Evolutionary conservation across 116 monocot genomes (phyloP), one percentile per base, ranked within the genome.

Genomic region (Cymodocea nodosa): DNA sequence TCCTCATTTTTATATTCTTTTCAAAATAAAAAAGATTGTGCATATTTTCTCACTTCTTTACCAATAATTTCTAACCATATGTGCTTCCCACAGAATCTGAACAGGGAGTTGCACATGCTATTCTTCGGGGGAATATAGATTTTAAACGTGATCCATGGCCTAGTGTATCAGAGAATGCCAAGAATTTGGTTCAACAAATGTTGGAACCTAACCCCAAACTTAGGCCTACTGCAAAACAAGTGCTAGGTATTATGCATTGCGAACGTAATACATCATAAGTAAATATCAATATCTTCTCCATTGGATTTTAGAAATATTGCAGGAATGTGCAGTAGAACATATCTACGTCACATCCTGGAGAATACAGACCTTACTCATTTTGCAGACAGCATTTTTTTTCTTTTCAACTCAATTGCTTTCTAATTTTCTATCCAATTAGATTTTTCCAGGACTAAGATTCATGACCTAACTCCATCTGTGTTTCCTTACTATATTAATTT

Each of bases 91-190:
- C 71, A 90, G 90, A 90, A 79, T 81, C 81, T 24, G 91, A 91
- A 67, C 74, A 84, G 52, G 91, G 87, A 16, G 82, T 91, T 66
- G 90, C 90, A 40, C 81, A 69, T 35, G 81, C 83, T 1, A 90
- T 90, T 59, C 77, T 90, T 34, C 72, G 79, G 15, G 86, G 84
- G 24, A 66, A 59, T 57, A 78, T 86, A 56, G 81, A 90, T 73
- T 86, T 90, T 18, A 68, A 81, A 48, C 73, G 86, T 53, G 86
- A 85, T 44, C 90, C 90, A 23, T 90, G 90, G 90, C 86, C 90
- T n/a, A 75, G 64, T 56, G 70, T 90, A 48, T 81, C 90, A 10
- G 70, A 83, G 20, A 79, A 73, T 49, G 86, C 90, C 4, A 90
- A 90, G 66, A 73, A 68, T 75, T 74, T 90, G 56, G 75, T 90